A percentile compares a stretch with the other conserved stretches of the same genome.
Evolutionary conservation across 352 stramenopile species (phyloP).

Genomic region (Phytopythium chamaehyphon): DNA sequence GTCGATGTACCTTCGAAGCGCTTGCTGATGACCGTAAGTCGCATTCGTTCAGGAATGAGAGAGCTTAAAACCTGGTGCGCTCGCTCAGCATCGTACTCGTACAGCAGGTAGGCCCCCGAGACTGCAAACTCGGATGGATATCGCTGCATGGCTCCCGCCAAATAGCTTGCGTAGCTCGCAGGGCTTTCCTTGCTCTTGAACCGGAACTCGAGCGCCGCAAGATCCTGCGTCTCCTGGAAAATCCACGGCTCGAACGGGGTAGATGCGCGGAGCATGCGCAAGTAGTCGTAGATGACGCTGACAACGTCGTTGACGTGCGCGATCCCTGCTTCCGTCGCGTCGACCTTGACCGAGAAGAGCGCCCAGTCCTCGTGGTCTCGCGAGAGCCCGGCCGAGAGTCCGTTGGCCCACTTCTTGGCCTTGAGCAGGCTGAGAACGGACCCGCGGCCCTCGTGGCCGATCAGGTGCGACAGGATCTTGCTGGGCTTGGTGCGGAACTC

Average conservation of each 20-base stretch:
- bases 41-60: conserved; percentile 49
- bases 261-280: conserved; percentile 42
- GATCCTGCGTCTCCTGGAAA: conserved; percentile 58
- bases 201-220: conserved; percentile 54
- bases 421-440: conserved; percentile 94
- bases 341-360: conserved; percentile 64
- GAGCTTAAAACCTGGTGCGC: conserved; percentile 48
- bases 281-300: conserved; percentile 58
- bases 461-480: conserved; percentile 88
- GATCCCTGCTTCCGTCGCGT: conserved; percentile 64
- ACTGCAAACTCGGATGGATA: conserved; percentile 61
- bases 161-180: conserved; percentile 63
- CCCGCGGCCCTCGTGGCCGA: conserved; percentile 92
- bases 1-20: conserved; percentile 50
- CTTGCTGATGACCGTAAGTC: conserved; percentile 66
- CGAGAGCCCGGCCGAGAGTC: conserved; percentile 55
- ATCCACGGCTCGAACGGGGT: conserved; percentile 54
- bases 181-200: conserved; percentile 82
- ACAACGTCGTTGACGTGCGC: conserved; percentile 59
- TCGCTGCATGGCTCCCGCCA: conserved; percentile 64
- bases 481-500: conserved; percentile 65
- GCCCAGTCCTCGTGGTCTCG: conserved; percentile 70
- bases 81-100: conserved; percentile 55
- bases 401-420: conserved; percentile 65
- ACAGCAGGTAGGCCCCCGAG: conserved; percentile 53